A percentile compares a stretch with the other conserved stretches of the same genome.
Evolutionary conservation across 768 basidiomycete genomes (phyloP).

Genomic region (Podaxis sp.): DNA sequence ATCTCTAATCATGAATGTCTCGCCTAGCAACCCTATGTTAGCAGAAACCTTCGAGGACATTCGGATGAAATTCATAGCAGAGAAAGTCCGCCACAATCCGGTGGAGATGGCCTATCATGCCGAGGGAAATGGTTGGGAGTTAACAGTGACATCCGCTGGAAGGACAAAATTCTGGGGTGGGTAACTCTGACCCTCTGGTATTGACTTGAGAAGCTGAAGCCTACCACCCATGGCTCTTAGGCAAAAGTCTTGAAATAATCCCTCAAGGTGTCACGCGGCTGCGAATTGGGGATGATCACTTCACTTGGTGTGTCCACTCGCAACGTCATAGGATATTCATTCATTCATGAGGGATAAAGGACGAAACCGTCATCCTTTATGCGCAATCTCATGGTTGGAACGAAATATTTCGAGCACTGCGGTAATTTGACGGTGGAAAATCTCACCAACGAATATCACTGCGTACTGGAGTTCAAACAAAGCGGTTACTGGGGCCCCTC

Average conservation of each 20-base stretch:
- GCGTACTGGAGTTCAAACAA: slow-evolving; percentile 83
- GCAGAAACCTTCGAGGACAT: slow-evolving; percentile 86
- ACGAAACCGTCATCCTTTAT: slow-evolving; percentile 87
- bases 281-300: slow-evolving; percentile 65
- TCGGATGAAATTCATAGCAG: slow-evolving; percentile 80
- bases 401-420: slow-evolving; percentile 86
- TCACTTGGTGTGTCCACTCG: slow-evolving; percentile 51
- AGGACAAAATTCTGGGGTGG: slow-evolving; percentile 91
- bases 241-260: slow-evolving; percentile 88
- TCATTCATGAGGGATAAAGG: slow-evolving; percentile 40
- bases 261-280: slow-evolving; percentile 73
- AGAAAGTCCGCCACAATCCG: slow-evolving; percentile 87
- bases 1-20: slow-evolving; percentile 14
- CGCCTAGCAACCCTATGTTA: slow-evolving; percentile 79
- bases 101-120: slow-evolving; percentile 86
- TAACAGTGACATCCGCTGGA: slow-evolving; percentile 74
- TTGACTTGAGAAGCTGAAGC: neutral
- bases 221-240: slow-evolving; percentile 36
- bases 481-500: slow-evolving; percentile 80
- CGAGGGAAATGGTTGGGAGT: slow-evolving; percentile 74
- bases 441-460: slow-evolving; percentile 49
- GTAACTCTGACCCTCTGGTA: slow-evolving; percentile 25
- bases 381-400: slow-evolving; percentile 86
- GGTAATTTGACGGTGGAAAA: slow-evolving; percentile 81
- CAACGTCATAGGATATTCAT: neutral